Percentiles rank a stretch among this genome's conserved stretches.
phyloP scores from a whole-genome alignment of 2,329 filamentous ascomycete species.

The Neonectria hederae region DNA sequence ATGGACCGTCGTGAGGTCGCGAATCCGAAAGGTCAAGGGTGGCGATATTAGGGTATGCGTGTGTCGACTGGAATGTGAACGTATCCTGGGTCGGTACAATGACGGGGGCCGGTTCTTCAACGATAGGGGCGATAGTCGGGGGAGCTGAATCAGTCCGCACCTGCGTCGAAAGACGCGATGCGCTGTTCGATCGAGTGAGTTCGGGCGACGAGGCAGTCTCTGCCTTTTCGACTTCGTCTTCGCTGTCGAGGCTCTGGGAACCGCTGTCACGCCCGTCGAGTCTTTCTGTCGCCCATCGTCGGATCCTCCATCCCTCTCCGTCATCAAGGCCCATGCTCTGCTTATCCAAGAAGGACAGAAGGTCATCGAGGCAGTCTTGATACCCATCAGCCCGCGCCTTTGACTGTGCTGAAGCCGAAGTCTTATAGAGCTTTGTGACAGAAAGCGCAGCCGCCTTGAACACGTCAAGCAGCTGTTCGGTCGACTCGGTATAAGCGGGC shows the following conservation, averaged over 20 bases:
- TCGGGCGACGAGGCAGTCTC: slow-evolving; percentile 69
- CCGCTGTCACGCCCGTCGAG: slow-evolving; percentile 69
- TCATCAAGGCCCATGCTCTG: slow-evolving; percentile 81
- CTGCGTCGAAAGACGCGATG: slow-evolving; percentile 47
- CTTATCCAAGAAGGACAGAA: slow-evolving; percentile 85
- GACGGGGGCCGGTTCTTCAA: slow-evolving; percentile 50
- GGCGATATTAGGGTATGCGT: slow-evolving; percentile 69
- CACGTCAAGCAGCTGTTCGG: slow-evolving; percentile 79
- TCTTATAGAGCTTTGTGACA: slow-evolving; percentile 96
- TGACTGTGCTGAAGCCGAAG: slow-evolving; percentile 79
- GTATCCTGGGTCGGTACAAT: slow-evolving; percentile 65
- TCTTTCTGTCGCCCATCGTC: slow-evolving; percentile 74
- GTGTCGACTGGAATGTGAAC: slow-evolving; percentile 76
- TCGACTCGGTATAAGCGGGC: slow-evolving; percentile 50
- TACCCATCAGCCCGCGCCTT: slow-evolving; percentile 84
- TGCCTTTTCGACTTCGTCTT: slow-evolving; percentile 73
- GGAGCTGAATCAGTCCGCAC: slow-evolving; percentile 40
- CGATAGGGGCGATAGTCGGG: slow-evolving; percentile 39
- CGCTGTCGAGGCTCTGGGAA: slow-evolving; percentile 68
- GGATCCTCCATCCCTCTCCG: slow-evolving; percentile 75
- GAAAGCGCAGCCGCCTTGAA: slow-evolving; percentile 94
- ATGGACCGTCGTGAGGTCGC: slow-evolving; percentile 51
- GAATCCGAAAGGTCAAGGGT: slow-evolving; percentile 68
- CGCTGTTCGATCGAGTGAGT: slow-evolving; percentile 58
- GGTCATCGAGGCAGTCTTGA: slow-evolving; percentile 91